Percentiles rank a stretch among this genome's conserved stretches.
Evolutionary conservation across 352 stramenopile genomes (phyloP).

Genomic region (Pythium plurisporium): DNA sequence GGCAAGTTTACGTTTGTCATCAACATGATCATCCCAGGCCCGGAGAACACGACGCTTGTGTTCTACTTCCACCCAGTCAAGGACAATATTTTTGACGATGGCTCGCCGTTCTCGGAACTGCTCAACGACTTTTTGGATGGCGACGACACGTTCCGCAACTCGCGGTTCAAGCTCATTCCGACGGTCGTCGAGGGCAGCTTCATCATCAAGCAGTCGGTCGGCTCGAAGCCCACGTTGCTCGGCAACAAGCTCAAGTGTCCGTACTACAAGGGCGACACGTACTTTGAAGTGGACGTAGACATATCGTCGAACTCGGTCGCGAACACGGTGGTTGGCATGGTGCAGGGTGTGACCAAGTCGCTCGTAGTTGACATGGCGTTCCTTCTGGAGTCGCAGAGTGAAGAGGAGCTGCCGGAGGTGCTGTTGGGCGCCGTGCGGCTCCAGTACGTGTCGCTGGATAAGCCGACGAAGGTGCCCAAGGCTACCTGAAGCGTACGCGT

Average conservation of each 20-base stretch:
- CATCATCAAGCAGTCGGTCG: constrained; percentile 94
- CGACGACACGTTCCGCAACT: constrained; percentile 94
- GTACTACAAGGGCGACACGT: constrained; percentile 87
- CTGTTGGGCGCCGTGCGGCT: constrained; percentile 78
- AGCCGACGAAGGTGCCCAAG: constrained; percentile 50
- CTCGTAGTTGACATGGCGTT: constrained; percentile 89
- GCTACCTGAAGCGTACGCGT: constrained; percentile 1
- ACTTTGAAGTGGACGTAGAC: constrained; percentile 96
- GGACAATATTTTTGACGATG: constrained; percentile 83
- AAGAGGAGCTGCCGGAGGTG: constrained; percentile 84
- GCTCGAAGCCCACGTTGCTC: constrained; percentile 94
- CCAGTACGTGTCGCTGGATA: constrained; percentile 81
- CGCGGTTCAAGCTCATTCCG: constrained; percentile 98
- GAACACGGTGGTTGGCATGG: constrained; percentile 85
- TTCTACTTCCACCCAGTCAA: constrained; percentile 84
- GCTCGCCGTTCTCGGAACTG: constrained; percentile 84
- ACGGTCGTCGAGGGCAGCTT: constrained; percentile 96
- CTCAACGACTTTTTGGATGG: constrained; percentile 92
- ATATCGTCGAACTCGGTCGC: constrained; percentile 92
- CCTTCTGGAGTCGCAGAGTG: constrained; percentile 75
- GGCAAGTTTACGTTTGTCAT: constrained; percentile 87
- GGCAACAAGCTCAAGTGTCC: constrained; percentile 95
- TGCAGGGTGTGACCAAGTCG: constrained; percentile 86
- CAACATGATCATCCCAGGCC: constrained; percentile 85
- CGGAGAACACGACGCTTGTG: constrained; percentile 76